Percentiles rank a stretch among this genome's conserved stretches.
These are phyloP conservation scores for Trichosporon coremiiforme DNA, from an alignment of 1,284 basidiomycete species.

Conservation along the genomic window DNA sequence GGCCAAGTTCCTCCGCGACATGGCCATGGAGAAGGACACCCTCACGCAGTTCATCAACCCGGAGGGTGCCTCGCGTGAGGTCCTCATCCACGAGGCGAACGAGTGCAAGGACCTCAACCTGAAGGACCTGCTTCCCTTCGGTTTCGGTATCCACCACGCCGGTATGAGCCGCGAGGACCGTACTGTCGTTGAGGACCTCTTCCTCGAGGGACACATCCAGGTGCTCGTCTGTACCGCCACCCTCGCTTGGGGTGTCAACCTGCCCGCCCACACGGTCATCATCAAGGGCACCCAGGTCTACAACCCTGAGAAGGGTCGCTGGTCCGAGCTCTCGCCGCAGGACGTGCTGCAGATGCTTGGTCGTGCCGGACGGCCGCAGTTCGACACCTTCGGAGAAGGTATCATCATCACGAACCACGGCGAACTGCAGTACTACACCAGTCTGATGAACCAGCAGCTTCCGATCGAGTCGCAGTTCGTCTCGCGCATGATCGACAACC, in stretches of 20 bases:
- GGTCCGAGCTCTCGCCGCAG: conserved; percentile 94
- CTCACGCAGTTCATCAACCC: conserved; percentile 93
- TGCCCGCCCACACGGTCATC: conserved; percentile 97
- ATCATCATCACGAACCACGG: conserved; percentile 98
- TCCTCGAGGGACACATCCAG: conserved; percentile 88
- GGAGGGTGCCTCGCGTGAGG: conserved; percentile 83
- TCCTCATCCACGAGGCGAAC: conserved; percentile 78
- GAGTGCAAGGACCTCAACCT: conserved; percentile 83
- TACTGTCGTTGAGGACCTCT: conserved; percentile 90
- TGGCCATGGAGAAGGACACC: conserved; percentile 94
- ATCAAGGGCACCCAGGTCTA: conserved; percentile 99
- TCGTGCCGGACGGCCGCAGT: conserved; percentile 95
- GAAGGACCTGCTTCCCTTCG: conserved; percentile 89
- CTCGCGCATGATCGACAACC: conserved; percentile 86
- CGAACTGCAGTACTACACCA: conserved; percentile 95
- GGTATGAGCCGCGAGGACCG: conserved; percentile 96
- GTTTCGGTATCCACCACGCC: conserved; percentile 98
- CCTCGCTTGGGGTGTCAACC: conserved; percentile 98
- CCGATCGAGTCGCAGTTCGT: conserved; percentile 98
- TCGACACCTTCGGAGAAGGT: conserved; percentile 95
- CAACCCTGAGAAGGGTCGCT: conserved; percentile 97
- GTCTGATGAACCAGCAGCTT: conserved; percentile 89
- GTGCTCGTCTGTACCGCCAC: conserved; percentile 97
- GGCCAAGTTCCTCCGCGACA: conserved; percentile 89
- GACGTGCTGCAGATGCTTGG: conserved; percentile 99